Evolutionary conservation across 306 rosid genomes (phyloP).

Genomic region (Gynostemma pentaphyllum): DNA sequence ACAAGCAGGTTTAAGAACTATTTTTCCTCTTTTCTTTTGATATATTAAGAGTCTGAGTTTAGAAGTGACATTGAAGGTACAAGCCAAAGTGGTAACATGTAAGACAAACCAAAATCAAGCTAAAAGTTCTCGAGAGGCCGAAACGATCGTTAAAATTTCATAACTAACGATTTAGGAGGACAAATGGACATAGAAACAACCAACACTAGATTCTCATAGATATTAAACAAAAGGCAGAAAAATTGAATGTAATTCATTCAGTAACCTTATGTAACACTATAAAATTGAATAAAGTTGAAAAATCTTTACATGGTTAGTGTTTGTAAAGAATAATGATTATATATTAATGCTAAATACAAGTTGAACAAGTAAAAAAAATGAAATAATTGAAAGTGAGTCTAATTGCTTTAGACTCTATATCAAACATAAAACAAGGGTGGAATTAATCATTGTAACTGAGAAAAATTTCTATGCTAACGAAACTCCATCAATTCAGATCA

Average conservation of each 20-base stretch:
- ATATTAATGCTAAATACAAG: not conserved
- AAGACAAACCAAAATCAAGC: conserved; percentile 15
- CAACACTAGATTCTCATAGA: conserved; percentile 26
- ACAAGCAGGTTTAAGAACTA: conserved; percentile 15
- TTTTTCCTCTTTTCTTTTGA: conserved; percentile 19
- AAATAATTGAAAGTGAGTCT: conserved; percentile 20
- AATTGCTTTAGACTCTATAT: not conserved
- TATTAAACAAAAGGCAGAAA: conserved; percentile 20
- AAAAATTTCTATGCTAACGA: conserved; percentile 18
- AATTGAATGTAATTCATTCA: conserved; percentile 20
- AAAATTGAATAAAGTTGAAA: conserved; percentile 28
- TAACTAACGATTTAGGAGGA: conserved; percentile 14
- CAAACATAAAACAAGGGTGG: not conserved
- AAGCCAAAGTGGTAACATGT: conserved; percentile 11
- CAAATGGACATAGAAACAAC: conserved; percentile 33
- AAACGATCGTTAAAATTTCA: conserved; percentile 25
- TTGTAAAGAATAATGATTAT: conserved; percentile 21
- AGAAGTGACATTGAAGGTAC: conserved; percentile 21
- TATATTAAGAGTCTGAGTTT: conserved; percentile 5
- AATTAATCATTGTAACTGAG: not conserved
- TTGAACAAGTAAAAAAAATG: conserved; percentile 20
- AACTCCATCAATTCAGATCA: conserved; percentile 18
- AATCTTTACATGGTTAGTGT: conserved; percentile 45
- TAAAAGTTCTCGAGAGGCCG: conserved; percentile 44
- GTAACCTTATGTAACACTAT: conserved; percentile 26